Percentiles rank a stretch among this genome's conserved stretches.
Evolutionary conservation across 2,329 filamentous ascomycete species (phyloP).

Genomic region (Phoma sp.): DNA sequence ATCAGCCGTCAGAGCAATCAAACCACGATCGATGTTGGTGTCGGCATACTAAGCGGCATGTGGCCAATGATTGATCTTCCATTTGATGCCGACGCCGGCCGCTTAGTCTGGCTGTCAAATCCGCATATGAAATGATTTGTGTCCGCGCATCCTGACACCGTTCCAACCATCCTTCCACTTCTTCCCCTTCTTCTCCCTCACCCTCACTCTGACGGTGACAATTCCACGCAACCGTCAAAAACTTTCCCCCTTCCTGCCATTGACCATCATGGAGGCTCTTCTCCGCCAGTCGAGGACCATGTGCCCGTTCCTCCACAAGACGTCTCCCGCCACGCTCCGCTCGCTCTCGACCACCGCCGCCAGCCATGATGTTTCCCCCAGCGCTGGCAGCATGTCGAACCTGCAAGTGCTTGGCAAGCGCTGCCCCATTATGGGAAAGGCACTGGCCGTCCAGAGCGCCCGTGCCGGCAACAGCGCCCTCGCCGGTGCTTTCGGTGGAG

Average conservation of each 20-base stretch:
- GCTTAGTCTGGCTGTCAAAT: constrained; percentile 22
- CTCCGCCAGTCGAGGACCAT: constrained; percentile 94
- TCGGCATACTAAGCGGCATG: constrained; percentile 21
- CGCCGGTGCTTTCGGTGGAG: constrained; percentile 57
- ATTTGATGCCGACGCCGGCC: constrained; percentile 38
- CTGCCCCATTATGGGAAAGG: constrained; percentile 99
- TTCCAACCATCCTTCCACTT: constrained; percentile 17
- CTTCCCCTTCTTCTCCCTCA: constrained; percentile 5
- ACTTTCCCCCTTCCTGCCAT: constrained; percentile 15
- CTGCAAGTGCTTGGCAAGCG: constrained; percentile 91
- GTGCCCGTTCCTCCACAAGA: constrained; percentile 97
- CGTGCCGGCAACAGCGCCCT: constrained; percentile 56
- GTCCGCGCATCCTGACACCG: constrained; percentile 17
- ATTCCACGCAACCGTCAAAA: neutral
- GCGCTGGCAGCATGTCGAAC: constrained; percentile 95
- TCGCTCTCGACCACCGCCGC: constrained; percentile 79
- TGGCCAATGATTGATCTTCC: constrained; percentile 30
- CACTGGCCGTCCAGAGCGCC: constrained; percentile 80
- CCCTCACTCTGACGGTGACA: neutral
- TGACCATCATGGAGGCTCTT: constrained; percentile 80
- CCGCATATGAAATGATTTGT: constrained; percentile 36
- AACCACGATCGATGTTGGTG: constrained; percentile 23
- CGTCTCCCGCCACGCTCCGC: constrained; percentile 88
- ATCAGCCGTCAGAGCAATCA: constrained; percentile 23
- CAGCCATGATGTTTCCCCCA: constrained; percentile 71